A percentile compares a stretch with the other conserved stretches of the same genome.
Evolutionary conservation across 208 protist species (phyloP).

Genomic region (Kentomonas sorsogonicus): DNA sequence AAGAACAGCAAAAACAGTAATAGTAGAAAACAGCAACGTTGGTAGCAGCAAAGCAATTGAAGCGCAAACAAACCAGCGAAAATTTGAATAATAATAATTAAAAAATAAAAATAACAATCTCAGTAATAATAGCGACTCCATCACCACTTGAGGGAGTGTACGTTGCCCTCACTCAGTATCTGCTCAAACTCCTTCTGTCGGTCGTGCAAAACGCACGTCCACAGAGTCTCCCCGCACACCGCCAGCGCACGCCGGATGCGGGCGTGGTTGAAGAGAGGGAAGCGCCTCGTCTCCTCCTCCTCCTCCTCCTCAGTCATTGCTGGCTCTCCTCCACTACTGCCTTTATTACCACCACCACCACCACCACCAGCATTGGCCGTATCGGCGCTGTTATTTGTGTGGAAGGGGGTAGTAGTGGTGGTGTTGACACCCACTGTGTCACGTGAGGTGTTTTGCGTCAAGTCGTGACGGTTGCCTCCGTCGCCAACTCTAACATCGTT

Average conservation of each 20-base stretch:
- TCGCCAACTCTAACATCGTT: too few relatives aligned
- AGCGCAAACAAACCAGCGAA: too few relatives aligned
- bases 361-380: neutral
- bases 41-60: too few relatives aligned
- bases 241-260: conserved; percentile 20
- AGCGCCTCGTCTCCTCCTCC: neutral
- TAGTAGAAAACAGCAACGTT: too few relatives aligned
- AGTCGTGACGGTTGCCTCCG: too few relatives aligned
- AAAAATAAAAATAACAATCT: conserved; percentile 5
- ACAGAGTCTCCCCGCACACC: conserved; percentile 25
- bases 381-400: neutral
- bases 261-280: conserved; percentile 21
- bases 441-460: too few relatives aligned
- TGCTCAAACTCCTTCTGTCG: conserved; percentile 75
- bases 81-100: neutral
- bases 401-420: too few relatives aligned
- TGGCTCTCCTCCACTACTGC: neutral
- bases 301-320: neutral
- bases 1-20: neutral
- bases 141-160: conserved; percentile 76
- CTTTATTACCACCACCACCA: too few relatives aligned
- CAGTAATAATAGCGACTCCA: neutral
- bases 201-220: conserved; percentile 58
- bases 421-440: too few relatives aligned
- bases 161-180: conserved; percentile 42